Percentiles rank a stretch among this genome's conserved stretches.
Evolutionary conservation across 345 rosid species (phyloP).

Genomic region (Abelmoschus esculentus): DNA sequence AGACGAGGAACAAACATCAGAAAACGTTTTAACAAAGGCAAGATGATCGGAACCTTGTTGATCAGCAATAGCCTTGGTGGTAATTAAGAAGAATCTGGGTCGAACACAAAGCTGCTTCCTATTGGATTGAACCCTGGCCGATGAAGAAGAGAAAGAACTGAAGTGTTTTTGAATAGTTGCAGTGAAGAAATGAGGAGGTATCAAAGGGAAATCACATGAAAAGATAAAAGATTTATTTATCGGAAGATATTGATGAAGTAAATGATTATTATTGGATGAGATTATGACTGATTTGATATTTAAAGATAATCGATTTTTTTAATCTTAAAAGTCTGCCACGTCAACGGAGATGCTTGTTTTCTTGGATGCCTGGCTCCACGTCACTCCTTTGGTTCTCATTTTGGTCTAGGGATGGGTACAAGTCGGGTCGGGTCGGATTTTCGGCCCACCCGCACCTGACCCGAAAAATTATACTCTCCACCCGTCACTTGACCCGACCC

Average conservation of each 20-base stretch:
- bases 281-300: no score
- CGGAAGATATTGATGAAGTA: no score
- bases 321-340: slow-evolving; percentile 29
- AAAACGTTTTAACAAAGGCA: not conserved
- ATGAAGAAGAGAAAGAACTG: slow-evolving; percentile 21
- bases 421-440: no score
- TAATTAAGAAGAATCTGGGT: slow-evolving; percentile 34
- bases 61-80: slow-evolving; percentile 71
- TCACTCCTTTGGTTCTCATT: no score
- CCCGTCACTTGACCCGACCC: no score
- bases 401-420: no score
- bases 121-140: slow-evolving; percentile 25
- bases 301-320: slow-evolving; percentile 3
- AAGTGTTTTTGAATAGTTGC: slow-evolving; percentile 37
- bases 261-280: no score
- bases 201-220: slow-evolving; percentile 31
- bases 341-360: slow-evolving; percentile 18
- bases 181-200: slow-evolving; percentile 49
- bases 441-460: no score
- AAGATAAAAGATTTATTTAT: no score
- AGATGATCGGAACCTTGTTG: slow-evolving; percentile 39
- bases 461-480: no score
- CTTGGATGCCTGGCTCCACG: no score
- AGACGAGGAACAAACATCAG: not conserved
- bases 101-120: slow-evolving; percentile 33